Conservation (phyloP, 176 grass and related monocot genomes). For the Oryza officinalis region DNA sequence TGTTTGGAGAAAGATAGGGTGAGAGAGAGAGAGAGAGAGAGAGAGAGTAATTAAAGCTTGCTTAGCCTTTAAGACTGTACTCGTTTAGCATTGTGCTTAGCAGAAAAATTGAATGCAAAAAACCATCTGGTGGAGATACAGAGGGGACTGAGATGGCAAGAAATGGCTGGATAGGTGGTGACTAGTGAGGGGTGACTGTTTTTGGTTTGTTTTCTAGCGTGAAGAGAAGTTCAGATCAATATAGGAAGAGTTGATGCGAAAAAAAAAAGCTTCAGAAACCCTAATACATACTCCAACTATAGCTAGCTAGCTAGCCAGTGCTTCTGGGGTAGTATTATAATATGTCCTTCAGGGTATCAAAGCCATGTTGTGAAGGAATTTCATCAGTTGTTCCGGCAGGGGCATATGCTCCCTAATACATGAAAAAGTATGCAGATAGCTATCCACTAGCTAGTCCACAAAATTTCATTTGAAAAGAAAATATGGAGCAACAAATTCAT, state of each 20-base stretch:
- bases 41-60: slow-evolving; percentile 22
- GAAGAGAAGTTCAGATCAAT: background rate
- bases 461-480: no score
- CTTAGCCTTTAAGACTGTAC: slow-evolving; percentile 29
- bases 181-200: background rate
- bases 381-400: no score
- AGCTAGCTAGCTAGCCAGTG: background rate
- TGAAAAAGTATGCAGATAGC: no score
- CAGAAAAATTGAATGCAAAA: background rate
- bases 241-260: background rate
- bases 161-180: slow-evolving; percentile 28
- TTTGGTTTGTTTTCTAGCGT: background rate
- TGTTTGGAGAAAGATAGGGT: slow-evolving; percentile 32
- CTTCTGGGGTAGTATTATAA: no score
- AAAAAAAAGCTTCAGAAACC: background rate
- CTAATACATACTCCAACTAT: background rate
- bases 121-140: slow-evolving; percentile 28
- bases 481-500: no score
- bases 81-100: slow-evolving; percentile 11
- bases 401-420: no score
- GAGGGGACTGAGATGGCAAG: slow-evolving; percentile 20
- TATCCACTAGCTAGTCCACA: no score
- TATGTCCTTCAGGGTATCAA: no score
- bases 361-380: no score
- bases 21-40: slow-evolving; percentile 33